Evolutionary conservation across 2,329 filamentous ascomycete species (phyloP).

Genomic region (Fusarium setosum): DNA sequence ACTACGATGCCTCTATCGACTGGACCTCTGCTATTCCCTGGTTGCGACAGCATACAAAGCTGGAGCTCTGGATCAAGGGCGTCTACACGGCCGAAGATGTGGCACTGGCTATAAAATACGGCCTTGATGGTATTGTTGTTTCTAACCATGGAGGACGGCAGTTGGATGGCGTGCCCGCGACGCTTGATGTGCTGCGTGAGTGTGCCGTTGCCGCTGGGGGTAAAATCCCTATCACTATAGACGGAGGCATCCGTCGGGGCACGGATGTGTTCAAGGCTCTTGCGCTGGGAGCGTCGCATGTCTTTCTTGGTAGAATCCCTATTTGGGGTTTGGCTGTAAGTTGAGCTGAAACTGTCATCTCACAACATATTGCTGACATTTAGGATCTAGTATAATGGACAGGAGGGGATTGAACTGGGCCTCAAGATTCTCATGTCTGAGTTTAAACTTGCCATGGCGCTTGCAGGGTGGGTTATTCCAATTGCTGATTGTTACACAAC

Average conservation of each 20-base stretch:
- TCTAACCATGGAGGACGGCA: not conserved
- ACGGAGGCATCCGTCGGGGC: conserved; percentile 43
- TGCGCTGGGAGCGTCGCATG: conserved; percentile 36
- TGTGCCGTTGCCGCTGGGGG: conserved; percentile 45
- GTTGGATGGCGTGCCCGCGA: not conserved
- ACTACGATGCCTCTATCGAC: not conserved
- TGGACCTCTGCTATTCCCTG: conserved; percentile 65
- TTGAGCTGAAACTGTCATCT: not conserved
- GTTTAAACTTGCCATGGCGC: not conserved
- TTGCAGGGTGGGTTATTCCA: not conserved
- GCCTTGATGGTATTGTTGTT: not conserved
- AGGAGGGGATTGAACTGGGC: not conserved
- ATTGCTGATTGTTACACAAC: not conserved
- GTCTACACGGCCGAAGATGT: not conserved
- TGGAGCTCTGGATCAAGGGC: conserved; percentile 49
- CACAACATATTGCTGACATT: not conserved
- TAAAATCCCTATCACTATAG: conserved; percentile 65
- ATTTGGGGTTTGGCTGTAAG: not conserved
- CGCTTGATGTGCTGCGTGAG: not conserved
- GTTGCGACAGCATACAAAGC: conserved; percentile 61
- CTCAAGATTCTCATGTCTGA: not conserved
- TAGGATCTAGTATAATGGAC: not conserved
- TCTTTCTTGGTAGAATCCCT: not conserved
- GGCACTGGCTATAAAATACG: not conserved
- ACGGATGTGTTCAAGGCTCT: conserved; percentile 45